phyloP scores from a whole-genome alignment of 1,284 basidiomycete genomes.

The Boletellus deceptivus region DNA sequence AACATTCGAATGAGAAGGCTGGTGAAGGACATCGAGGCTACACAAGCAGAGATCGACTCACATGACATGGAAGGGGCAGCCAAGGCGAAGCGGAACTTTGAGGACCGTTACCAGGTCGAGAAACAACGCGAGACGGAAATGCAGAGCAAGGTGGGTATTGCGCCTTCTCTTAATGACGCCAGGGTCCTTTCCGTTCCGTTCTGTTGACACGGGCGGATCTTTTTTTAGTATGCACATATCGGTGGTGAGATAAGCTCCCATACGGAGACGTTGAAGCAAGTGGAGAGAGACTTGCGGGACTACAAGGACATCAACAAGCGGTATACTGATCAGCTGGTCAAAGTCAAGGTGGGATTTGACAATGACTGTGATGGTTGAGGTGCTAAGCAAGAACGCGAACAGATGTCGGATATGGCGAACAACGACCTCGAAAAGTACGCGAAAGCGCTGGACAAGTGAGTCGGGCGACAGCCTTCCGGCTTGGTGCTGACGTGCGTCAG shows the following conservation, averaged over 20 bases:
- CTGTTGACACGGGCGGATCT: constrained; percentile 5
- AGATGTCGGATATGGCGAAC: constrained; percentile 93
- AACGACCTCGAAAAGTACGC: constrained; percentile 96
- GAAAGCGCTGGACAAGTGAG: constrained; percentile 91
- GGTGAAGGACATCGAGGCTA: constrained; percentile 61
- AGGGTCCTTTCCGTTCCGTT: neutral
- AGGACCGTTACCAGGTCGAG: constrained; percentile 73
- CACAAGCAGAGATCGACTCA: constrained; percentile 71
- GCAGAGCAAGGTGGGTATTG: constrained; percentile 61
- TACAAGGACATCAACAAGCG: constrained; percentile 85
- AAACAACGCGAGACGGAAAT: constrained; percentile 72
- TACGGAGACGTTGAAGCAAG: constrained; percentile 63
- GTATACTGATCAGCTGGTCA: constrained; percentile 89
- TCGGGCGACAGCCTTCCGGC: neutral
- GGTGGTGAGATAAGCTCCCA: constrained; percentile 83
- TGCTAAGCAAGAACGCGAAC: neutral
- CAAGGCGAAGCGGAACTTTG: constrained; percentile 79
- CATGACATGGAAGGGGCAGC: constrained; percentile 82
- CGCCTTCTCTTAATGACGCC: constrained; percentile 11
- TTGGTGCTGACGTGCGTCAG: constrained; percentile 41
- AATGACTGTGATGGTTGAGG: constrained; percentile 1
- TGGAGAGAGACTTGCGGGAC: constrained; percentile 77
- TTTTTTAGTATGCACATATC: constrained; percentile 69
- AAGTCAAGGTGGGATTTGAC: constrained; percentile 72
- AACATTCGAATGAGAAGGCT: constrained; percentile 82